phyloP scores from a whole-genome alignment of 257 asterid genomes.

The Ehretia macrophylla region DNA sequence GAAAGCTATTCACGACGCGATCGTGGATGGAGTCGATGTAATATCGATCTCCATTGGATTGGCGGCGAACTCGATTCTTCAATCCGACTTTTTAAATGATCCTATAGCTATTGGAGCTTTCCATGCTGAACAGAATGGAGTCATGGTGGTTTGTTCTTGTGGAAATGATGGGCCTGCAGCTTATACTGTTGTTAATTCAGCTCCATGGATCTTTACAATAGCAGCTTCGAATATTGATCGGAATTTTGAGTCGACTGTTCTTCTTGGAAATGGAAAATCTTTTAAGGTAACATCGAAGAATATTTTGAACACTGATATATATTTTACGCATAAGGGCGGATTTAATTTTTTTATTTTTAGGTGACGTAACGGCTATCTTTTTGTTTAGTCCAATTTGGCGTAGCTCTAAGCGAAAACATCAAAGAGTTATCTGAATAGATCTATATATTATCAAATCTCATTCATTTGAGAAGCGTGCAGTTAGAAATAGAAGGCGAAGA shows the following conservation, averaged over 20 bases:
- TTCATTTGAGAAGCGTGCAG: too few species aligned
- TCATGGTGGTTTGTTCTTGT: slow-evolving; percentile 58
- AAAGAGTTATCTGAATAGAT: too few species aligned
- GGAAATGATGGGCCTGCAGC: slow-evolving; percentile 71
- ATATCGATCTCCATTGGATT: slow-evolving; percentile 69
- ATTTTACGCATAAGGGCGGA: too few species aligned
- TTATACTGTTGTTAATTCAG: slow-evolving; percentile 51
- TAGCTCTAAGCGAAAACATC: too few species aligned
- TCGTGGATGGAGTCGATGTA: slow-evolving; percentile 70
- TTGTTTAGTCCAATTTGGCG: too few species aligned
- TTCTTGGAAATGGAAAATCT: slow-evolving; percentile 46
- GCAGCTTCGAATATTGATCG: slow-evolving; percentile 71
- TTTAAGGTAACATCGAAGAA: slow-evolving; percentile 30
- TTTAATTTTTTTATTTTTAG: too few species aligned
- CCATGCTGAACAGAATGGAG: slow-evolving; percentile 60
- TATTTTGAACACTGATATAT: background rate
- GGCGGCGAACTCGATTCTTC: slow-evolving; percentile 26
- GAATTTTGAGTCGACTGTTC: slow-evolving; percentile 35
- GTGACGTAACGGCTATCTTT: too few species aligned
- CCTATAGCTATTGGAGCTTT: slow-evolving; percentile 78
- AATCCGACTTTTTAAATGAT: slow-evolving; percentile 47
- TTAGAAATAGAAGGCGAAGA: too few species aligned
- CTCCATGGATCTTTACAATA: slow-evolving; percentile 81
- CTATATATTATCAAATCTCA: too few species aligned
- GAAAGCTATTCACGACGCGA: slow-evolving; percentile 70